phyloP scores from a whole-genome alignment of 2,329 filamentous ascomycete species.

The Orbilia ellipsospora region DNA sequence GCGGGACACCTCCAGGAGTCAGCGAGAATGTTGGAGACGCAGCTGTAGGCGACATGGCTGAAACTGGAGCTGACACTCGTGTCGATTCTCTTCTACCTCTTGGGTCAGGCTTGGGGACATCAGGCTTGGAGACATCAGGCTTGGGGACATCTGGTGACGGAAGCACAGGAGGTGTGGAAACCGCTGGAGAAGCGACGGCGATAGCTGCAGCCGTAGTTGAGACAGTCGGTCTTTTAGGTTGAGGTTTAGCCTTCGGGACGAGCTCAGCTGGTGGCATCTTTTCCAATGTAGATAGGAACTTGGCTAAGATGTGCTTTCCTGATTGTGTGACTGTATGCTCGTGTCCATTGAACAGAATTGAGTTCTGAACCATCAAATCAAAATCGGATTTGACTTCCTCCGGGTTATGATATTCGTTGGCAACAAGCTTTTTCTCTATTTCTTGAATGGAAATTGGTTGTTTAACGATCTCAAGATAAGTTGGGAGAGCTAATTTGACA shows the following conservation, averaged over 20 bases:
- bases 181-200: slow-evolving; percentile 55
- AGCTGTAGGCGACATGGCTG: slow-evolving; percentile 65
- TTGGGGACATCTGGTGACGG: slow-evolving; percentile 62
- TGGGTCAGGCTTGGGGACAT: slow-evolving; percentile 57
- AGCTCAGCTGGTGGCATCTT: slow-evolving; percentile 70
- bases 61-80: slow-evolving; percentile 59
- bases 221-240: slow-evolving; percentile 62
- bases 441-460: slow-evolving; percentile 85
- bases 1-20: slow-evolving; percentile 78
- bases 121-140: no score
- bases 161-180: slow-evolving; percentile 60
- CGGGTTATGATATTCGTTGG: slow-evolving; percentile 75
- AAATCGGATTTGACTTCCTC: slow-evolving; percentile 80
- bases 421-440: slow-evolving; percentile 83
- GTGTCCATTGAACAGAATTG: slow-evolving; percentile 82
- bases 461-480: slow-evolving; percentile 77
- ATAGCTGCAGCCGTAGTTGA: slow-evolving; percentile 62
- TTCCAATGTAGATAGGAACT: slow-evolving; percentile 65
- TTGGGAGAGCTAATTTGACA: slow-evolving; percentile 79
- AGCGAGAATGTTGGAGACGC: slow-evolving; percentile 76
- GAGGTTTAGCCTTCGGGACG: slow-evolving; percentile 71
- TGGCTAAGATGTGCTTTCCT: slow-evolving; percentile 71
- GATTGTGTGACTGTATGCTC: slow-evolving; percentile 77
- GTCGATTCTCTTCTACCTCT: slow-evolving; percentile 65
- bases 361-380: slow-evolving; percentile 81